phyloP scores from a whole-genome alignment of 441 rosid genomes.

The Populus trichocarpa region DNA sequence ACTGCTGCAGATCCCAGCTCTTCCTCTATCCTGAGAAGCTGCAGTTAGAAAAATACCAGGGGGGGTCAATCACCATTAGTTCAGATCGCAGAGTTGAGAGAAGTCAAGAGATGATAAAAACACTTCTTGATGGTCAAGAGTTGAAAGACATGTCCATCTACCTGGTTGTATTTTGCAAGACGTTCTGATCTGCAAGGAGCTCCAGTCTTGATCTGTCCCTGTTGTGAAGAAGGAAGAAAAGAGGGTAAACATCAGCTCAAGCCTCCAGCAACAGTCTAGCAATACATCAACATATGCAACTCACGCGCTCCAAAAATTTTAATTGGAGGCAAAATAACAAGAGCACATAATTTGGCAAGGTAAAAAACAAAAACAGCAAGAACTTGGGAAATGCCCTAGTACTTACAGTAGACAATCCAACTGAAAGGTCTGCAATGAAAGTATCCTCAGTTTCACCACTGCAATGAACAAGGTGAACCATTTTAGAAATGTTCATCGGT shows the following conservation, averaged over 20 bases:
- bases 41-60: neutral
- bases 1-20: constrained; percentile 80
- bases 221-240: constrained; percentile 1
- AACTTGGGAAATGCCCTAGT: neutral
- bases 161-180: constrained; percentile 91
- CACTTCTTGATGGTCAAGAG: neutral
- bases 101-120: neutral
- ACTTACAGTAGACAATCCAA: constrained; percentile 85
- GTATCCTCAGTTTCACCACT: constrained; percentile 99
- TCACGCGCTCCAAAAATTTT: neutral
- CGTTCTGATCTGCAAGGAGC: constrained; percentile 99
- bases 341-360: neutral
- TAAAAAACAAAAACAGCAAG: neutral
- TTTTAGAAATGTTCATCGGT: neutral
- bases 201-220: constrained; percentile 97
- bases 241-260: neutral
- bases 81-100: neutral
- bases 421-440: constrained; percentile 89
- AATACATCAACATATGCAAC: neutral
- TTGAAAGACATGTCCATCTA: constrained; percentile 5
- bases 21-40: constrained; percentile 94
- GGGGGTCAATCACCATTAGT: neutral
- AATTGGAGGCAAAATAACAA: neutral
- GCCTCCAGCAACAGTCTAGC: neutral
- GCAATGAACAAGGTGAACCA: constrained; percentile 31